Base-by-base conservation (phyloP, 495 filamentous ascomycete genomes). In the Bombardia bombarda region DNA sequence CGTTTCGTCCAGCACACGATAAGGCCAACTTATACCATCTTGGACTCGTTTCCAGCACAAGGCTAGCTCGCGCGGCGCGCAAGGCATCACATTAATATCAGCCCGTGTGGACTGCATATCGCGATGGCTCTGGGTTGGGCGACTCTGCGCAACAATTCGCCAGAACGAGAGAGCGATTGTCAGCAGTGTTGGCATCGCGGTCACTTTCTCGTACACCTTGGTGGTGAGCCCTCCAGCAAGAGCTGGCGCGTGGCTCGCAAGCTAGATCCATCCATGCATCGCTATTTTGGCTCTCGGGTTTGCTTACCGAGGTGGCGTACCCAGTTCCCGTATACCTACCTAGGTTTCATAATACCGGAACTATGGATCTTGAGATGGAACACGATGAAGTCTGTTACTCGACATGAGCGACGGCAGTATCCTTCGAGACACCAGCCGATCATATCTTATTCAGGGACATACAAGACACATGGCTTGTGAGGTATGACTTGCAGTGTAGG, bases 51-150 rank as follows among this genome's bases (percentile, higher is more conserved):
- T 34, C 24, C 32, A 36, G n/a, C 46, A 31, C 50, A 20, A 47
- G 36, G 32, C 41, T 38, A 24, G 30, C 42, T 26, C 38, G 31
- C 38, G 30, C 47, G 43, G 38, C 40, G 40, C 17, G 36, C 46
- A 26, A 43, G 40, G 39, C 46, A 48, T 52, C 56, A 52, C 51
- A 40, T 50, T 50, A 60, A 54, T 60, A 56, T 60, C 56, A 24
- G 45, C 42, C 56, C 53, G 56, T 37, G 46, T 33, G 39, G 43
- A 37, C 38, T 51, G 52, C 56, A 59, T 55, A 17, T 45, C 36
- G 41, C 34, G 37, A 37, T 26, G 38, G 36, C 5, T 32, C n/a
- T 26, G 25, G 34, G 45, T 33, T 38, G 42, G 44, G 39, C 38
- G 28, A 45, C 43, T 44, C 33, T 21, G 38, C 26, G 21, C 39